Evolutionary conservation across 1,139 yeast species (phyloP), one percentile per base, ranked within the genome.

Genomic region (Dujonia santamariae): DNA sequence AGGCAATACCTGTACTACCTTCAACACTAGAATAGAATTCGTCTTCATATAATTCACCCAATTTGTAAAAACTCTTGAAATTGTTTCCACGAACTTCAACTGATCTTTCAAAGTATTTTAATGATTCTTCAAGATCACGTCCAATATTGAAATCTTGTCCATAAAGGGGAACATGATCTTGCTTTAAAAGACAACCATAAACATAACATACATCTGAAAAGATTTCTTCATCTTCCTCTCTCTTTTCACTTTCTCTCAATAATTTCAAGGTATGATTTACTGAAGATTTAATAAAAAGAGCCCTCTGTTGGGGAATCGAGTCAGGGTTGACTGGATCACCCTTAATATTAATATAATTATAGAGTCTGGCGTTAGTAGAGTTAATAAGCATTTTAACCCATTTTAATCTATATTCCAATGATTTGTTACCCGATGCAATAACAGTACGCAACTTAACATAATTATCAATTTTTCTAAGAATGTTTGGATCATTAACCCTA

Each of bases 321-420:
- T 61, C 69, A 3, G 58, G 51, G 3, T 48, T 39, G n/a, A 65
- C 51, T 12, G 56, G 54, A 38, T 67, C 72, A 16, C 76, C 76
- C 49, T 65, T 67, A 37, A 70, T 67, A 45, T 66, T 69, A 37
- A 70, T 62, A 41, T 61, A 67, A 7, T 66, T 54, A 43, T 64
- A 69, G 21, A 70, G 54, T 43, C 62, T 60, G 45, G 50, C 60
- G 45, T 67, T 68, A 24, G 68, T 61, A 9, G 75, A 72, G 20
- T 50, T 47, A 26, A 70, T 59, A 44, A 70, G 56, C 72, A 64
- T 65, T 42, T 66, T 65, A 23, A 64, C 60, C 76, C 76, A 70
- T 45, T 60, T 56, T 34, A 68, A 53, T 34, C 75, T 52, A 47
- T 55, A 68, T 38, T 67, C 74, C 31, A 60, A 53, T 1, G 71